phyloP scores from a whole-genome alignment of 2,329 filamentous ascomycete species.

The Cercospora sesami region DNA sequence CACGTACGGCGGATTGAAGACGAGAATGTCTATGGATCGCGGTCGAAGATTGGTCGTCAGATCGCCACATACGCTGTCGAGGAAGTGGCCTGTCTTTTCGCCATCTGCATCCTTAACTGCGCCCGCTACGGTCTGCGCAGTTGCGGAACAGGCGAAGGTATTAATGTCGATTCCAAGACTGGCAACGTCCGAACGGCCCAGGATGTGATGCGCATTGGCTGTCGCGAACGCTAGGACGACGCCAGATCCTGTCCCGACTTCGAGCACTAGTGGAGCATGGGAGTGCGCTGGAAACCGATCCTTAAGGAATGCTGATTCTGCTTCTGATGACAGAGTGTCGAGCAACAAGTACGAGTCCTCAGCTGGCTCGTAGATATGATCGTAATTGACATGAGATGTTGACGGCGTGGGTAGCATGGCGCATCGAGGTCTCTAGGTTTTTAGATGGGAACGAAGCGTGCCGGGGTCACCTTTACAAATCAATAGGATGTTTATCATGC shows the following conservation, averaged over 20 bases:
- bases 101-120: constrained; percentile 45
- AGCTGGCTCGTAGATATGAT: constrained; percentile 88
- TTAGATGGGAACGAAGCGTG: background rate
- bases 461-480: background rate
- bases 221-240: constrained; percentile 88
- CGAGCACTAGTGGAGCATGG: constrained; percentile 63
- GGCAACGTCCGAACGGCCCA: constrained; percentile 69
- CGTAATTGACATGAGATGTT: constrained; percentile 86
- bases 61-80: constrained; percentile 70
- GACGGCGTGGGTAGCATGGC: constrained; percentile 89
- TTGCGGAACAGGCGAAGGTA: constrained; percentile 75
- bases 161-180: constrained; percentile 84
- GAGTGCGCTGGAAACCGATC: constrained; percentile 54
- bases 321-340: constrained; percentile 76
- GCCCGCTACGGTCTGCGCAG: constrained; percentile 63
- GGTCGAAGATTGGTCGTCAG: constrained; percentile 62
- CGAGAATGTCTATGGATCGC: constrained; percentile 71
- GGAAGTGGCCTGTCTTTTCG: constrained; percentile 50
- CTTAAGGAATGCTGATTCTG: constrained; percentile 69
- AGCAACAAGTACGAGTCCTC: constrained; percentile 95
- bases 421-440: background rate
- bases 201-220: constrained; percentile 70
- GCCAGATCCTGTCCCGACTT: constrained; percentile 88
- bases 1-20: constrained; percentile 98
- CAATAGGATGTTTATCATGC: background rate